Conservation (phyloP, 345 rosid genomes). For the Corchorus olitorius region DNA sequence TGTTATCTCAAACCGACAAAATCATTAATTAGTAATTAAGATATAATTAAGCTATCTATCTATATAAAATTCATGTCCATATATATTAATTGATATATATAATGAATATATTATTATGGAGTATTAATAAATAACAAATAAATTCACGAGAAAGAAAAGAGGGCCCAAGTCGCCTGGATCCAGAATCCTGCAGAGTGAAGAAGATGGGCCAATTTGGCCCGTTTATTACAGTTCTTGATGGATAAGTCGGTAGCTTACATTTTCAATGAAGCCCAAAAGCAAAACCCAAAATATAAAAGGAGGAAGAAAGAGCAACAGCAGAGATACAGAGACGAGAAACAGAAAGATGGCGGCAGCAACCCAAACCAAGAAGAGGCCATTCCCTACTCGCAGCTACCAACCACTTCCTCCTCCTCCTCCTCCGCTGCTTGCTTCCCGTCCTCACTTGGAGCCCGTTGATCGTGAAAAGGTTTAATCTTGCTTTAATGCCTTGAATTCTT, state of each 20-base stretch:
- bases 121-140: too few species aligned
- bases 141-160: background rate
- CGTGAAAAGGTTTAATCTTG: conserved; percentile 62
- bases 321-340: background rate
- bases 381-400: conserved; percentile 49
- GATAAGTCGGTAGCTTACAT: conserved; percentile 13
- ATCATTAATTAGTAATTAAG: too few species aligned
- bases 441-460: conserved; percentile 51
- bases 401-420: conserved; percentile 55
- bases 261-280: background rate
- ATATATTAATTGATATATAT: too few species aligned
- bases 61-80: too few species aligned
- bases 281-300: background rate
- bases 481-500: background rate
- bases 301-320: background rate
- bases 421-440: conserved; percentile 36
- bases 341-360: conserved; percentile 49
- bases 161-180: background rate
- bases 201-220: background rate
- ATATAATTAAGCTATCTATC: background rate
- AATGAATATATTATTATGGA: too few species aligned
- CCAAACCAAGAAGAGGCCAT: conserved; percentile 53
- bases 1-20: background rate
- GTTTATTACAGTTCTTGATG: background rate
- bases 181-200: background rate